Evolutionary conservation across 768 basidiomycete species (phyloP), one percentile per base, ranked within the genome.

Genomic region (Leccinum truebloodii): DNA sequence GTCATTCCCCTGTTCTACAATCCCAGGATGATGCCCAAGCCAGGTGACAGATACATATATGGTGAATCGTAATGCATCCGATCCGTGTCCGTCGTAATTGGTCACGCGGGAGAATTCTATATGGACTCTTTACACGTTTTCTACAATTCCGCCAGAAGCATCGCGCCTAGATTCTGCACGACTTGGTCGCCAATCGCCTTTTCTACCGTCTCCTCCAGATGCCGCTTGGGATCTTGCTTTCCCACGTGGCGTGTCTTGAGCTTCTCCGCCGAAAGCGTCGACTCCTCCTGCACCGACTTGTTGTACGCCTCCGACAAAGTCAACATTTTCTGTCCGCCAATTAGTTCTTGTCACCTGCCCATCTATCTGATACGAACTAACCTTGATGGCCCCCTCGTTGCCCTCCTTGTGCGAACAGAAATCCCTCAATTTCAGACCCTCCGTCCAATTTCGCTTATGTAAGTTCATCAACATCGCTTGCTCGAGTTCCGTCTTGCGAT

Each of bases 391-490:
- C 69, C 87, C 88, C 78, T 98, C 95, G 69, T 98, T 98, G 32
- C 78, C 78, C 75, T 92, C 86, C 71, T 95, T 94, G 75, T 95
- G 92, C 57, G 83, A 76, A 75, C 90, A 84, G 76, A 98, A 98
- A 76, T 98, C 95, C 46, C 87, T 83, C 70, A 99, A 75, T 73
- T 91, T 93, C 65, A 99, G 78, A 1, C 96, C 97, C 74, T 98
- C 95, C 3, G 97, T 98, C 97, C 97, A 99, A 71, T 97, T 96
- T 69, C 94, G 83, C 76, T 98, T 98, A 80, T 99, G 97, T 68
- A 99, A 78, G 75, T 98, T 99, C 90, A 98, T 94, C 66, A 99
- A 77, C 97, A 99, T 99, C 18, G 90, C 86, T 73, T 99, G 97
- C 76, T 99, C 97, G 3, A 96, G 85, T 73, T 98, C 96, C 30